These are phyloP conservation scores for Candida silvatica DNA, from an alignment of 805 yeast species.

Conservation along the genomic window DNA sequence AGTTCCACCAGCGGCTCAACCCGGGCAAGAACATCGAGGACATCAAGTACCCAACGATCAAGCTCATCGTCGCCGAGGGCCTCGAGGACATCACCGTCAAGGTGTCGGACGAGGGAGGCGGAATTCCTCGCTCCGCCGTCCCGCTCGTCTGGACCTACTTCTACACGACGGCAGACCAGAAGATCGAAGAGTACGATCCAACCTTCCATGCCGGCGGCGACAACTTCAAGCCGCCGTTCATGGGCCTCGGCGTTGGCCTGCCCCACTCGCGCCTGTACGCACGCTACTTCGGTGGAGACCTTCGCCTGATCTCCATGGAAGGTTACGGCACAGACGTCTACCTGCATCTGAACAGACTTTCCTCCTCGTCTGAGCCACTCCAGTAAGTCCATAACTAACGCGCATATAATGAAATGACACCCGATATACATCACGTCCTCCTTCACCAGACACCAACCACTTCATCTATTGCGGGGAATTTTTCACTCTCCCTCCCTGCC, in stretches of 20 bases:
- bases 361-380: conserved; percentile 64
- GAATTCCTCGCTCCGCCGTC: conserved; percentile 75
- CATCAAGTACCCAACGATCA: conserved; percentile 72
- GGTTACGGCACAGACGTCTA: conserved; percentile 94
- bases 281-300: conserved; percentile 85
- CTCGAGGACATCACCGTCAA: conserved; percentile 86
- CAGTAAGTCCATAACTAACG: no score
- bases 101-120: conserved; percentile 91
- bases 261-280: conserved; percentile 83
- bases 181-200: conserved; percentile 30
- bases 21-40: conserved; percentile 46
- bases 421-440: no score
- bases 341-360: conserved; percentile 72
- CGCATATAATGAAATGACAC: no score
- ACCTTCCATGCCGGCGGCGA: conserved; percentile 16
- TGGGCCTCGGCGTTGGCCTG: conserved; percentile 88
- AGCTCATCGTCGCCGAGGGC: conserved; percentile 82
- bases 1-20: conserved; percentile 54
- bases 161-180: conserved; percentile 78
- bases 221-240: conserved; percentile 69
- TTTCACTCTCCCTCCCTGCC: conserved; percentile 1
- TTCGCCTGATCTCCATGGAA: conserved; percentile 83
- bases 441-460: no score
- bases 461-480: no score
- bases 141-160: conserved; percentile 88